Conservation (phyloP, 2,329 filamentous ascomycete species). For the Mycocentrospora acerina region DNA sequence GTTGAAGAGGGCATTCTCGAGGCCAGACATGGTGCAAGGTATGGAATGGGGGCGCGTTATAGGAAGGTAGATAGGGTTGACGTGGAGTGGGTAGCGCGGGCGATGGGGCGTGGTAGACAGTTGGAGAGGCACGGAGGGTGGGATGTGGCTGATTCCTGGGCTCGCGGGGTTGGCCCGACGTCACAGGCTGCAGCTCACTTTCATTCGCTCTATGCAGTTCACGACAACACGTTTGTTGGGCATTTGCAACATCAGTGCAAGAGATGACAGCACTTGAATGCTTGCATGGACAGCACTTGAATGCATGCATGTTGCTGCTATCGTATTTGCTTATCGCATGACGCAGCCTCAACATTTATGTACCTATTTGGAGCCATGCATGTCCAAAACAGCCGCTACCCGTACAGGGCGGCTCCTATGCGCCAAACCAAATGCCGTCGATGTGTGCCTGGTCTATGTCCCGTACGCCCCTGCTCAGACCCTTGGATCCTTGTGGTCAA, state of each 20-base stretch:
- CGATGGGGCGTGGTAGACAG: conserved; percentile 13
- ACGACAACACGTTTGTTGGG: too few relatives aligned
- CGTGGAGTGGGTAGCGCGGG: conserved; percentile 11
- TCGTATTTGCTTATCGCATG: too few relatives aligned
- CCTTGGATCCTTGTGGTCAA: conserved; percentile 16
- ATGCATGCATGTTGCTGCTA: too few relatives aligned
- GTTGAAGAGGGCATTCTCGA: conserved; percentile 64
- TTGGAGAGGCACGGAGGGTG: conserved; percentile 13
- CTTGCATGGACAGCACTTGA: background rate
- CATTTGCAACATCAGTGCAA: background rate
- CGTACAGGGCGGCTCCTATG: too few relatives aligned
- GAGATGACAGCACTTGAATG: background rate
- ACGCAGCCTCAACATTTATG: too few relatives aligned
- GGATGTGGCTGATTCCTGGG: conserved; percentile 29
- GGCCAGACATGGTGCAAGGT: conserved; percentile 55
- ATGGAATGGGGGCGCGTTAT: conserved; percentile 5
- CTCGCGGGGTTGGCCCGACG: conserved; percentile 29
- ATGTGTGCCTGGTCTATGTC: conserved; percentile 18
- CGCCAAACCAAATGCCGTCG: conserved; percentile 10
- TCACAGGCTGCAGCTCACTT: conserved; percentile 20
- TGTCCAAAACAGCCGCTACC: too few relatives aligned
- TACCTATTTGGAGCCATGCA: too few relatives aligned
- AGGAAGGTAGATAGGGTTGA: conserved; percentile 9
- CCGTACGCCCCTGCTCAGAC: conserved; percentile 19
- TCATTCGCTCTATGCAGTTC: too few relatives aligned